These are phyloP conservation scores for Ophiostoma sp. DNA, from an alignment of 2,329 filamentous ascomycete genomes.

Conservation along the genomic window DNA sequence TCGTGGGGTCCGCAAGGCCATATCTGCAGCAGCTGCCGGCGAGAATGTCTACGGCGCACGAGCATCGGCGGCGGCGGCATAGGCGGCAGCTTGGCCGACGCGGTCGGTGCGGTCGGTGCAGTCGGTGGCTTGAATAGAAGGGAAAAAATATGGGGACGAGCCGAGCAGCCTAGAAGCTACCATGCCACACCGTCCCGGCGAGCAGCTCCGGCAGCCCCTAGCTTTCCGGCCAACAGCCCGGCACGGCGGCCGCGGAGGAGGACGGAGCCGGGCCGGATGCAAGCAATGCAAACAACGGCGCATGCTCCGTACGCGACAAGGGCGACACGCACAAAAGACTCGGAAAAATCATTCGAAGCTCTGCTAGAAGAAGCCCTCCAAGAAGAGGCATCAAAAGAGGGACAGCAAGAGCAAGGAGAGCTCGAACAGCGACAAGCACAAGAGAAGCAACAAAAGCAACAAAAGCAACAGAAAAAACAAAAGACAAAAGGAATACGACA, in stretches of 20 bases:
- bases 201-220: neutral
- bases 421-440: neutral
- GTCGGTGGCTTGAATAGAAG: neutral
- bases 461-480: neutral
- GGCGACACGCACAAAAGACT: neutral
- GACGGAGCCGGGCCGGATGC: neutral
- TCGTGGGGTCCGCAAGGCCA: conserved; percentile 60
- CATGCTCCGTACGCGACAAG: neutral
- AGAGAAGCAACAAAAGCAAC: neutral
- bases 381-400: neutral
- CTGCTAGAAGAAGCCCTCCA: neutral
- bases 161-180: neutral
- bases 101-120: neutral
- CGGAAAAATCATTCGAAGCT: neutral
- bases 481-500: no score
- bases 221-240: neutral
- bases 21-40: conserved; percentile 60
- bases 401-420: neutral
- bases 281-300: neutral
- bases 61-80: conserved; percentile 30
- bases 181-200: neutral
- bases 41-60: conserved; percentile 43
- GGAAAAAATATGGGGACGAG: neutral
- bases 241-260: neutral
- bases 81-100: neutral